Percentiles rank a stretch among this genome's conserved stretches.
Evolutionary conservation across 2,329 filamentous ascomycete genomes (phyloP).

Genomic region (Beauveria caledonica): DNA sequence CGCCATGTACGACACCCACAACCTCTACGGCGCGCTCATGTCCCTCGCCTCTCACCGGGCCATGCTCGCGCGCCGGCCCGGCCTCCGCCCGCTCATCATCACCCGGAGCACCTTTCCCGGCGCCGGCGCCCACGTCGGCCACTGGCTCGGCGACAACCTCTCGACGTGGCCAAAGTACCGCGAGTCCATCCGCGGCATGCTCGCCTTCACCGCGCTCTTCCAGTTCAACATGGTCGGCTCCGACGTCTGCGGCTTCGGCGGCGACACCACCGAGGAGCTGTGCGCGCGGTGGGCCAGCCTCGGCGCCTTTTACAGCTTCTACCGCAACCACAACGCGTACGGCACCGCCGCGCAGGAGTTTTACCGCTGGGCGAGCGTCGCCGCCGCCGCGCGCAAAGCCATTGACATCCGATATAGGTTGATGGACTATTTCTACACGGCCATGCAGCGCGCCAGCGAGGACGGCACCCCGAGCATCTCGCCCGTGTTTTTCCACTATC

Average conservation of each 20-base stretch:
- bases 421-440: constrained; percentile 69
- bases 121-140: constrained; percentile 54
- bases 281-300: constrained; percentile 60
- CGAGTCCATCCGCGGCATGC: constrained; percentile 47
- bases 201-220: constrained; percentile 56
- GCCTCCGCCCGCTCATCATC: constrained; percentile 60
- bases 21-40: constrained; percentile 73
- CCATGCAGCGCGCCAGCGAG: constrained; percentile 50
- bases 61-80: constrained; percentile 58
- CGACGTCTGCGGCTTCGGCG: constrained; percentile 71
- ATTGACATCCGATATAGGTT: constrained; percentile 63
- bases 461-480: constrained; percentile 63
- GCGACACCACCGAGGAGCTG: constrained; percentile 50
- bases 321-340: constrained; percentile 54
- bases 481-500: constrained; percentile 64
- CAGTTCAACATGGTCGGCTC: constrained; percentile 61
- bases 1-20: constrained; percentile 67
- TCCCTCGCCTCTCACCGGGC: constrained; percentile 54
- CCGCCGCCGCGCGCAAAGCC: constrained; percentile 54
- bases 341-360: constrained; percentile 47
- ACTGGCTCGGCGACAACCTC: constrained; percentile 45
- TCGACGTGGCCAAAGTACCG: constrained; percentile 51
- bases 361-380: constrained; percentile 56
- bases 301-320: constrained; percentile 60
- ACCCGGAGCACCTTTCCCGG: constrained; percentile 71